Evolutionary conservation across 495 filamentous ascomycete genomes (phyloP).

Genomic region (Talaromyces ruber): DNA sequence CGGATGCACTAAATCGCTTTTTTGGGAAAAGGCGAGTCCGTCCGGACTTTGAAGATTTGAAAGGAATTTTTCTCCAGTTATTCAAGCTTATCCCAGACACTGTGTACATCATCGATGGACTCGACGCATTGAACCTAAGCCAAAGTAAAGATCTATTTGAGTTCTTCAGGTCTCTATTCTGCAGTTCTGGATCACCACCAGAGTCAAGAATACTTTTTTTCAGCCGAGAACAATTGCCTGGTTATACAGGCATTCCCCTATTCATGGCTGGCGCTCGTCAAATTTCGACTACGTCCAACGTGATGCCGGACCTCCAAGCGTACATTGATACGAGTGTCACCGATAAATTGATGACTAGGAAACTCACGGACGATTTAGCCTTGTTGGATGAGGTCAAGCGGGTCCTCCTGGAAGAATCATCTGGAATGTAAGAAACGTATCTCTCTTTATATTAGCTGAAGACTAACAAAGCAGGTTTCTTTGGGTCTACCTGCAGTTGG

Average conservation of each 20-base stretch:
- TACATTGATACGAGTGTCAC: background rate
- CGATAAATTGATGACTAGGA: slow-evolving; percentile 1
- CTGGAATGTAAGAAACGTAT: slow-evolving; percentile 14
- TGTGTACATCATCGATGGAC: background rate
- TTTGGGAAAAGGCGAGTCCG: background rate
- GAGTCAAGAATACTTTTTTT: background rate
- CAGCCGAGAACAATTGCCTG: background rate
- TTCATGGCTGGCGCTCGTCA: background rate
- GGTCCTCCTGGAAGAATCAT: slow-evolving; percentile 9
- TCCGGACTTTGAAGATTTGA: background rate
- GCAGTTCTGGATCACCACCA: background rate
- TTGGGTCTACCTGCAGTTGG: background rate
- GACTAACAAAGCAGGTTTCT: background rate
- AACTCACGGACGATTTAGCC: slow-evolving; percentile 11
- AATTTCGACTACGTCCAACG: background rate
- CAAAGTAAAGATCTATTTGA: background rate
- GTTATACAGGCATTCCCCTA: background rate
- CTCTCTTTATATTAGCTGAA: background rate
- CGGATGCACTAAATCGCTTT: background rate
- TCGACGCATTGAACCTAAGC: background rate
- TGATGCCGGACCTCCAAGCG: background rate
- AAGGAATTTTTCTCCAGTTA: background rate
- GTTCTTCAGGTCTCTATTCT: background rate
- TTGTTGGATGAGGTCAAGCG: slow-evolving; percentile 11
- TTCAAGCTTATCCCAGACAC: background rate